Conservation (phyloP, 129 eudicot genomes). For the Erigeron canadensis region DNA sequence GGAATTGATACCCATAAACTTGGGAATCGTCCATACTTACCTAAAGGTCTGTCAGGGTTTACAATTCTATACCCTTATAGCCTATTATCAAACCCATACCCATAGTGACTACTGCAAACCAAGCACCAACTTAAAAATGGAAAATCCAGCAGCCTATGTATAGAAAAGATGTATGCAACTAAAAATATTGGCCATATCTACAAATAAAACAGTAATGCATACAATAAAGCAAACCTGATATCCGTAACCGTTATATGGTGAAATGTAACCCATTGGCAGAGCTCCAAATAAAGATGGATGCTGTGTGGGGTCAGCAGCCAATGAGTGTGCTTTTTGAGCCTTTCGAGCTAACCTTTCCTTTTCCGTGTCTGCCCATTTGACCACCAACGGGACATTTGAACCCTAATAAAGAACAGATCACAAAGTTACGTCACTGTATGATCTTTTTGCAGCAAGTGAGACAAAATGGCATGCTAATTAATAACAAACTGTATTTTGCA, state of each 20-base stretch:
- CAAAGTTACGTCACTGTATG: background rate
- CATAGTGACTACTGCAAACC: constrained; percentile 10
- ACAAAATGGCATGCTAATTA: background rate
- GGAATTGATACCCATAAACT: background rate
- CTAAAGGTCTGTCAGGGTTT: background rate
- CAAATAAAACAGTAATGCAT: constrained; percentile 12
- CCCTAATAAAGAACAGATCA: constrained; percentile 43
- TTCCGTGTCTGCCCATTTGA: constrained; percentile 99
- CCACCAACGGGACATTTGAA: constrained; percentile 91
- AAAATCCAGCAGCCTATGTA: background rate
- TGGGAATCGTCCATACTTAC: background rate
- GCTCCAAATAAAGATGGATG: constrained; percentile 83
- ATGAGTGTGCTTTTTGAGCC: constrained; percentile 84
- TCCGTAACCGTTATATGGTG: constrained; percentile 86
- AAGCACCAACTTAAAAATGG: background rate
- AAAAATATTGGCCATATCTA: background rate
- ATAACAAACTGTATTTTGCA: background rate
- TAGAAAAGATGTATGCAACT: background rate
- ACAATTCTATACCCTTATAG: background rate
- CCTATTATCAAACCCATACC: constrained; percentile 6
- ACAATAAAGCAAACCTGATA: constrained; percentile 70
- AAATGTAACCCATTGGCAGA: constrained; percentile 79
- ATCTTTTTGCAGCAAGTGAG: too few species aligned
- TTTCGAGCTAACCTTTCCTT: constrained; percentile 91
- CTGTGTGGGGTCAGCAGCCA: constrained; percentile 55